These are phyloP conservation scores for Hypoxylon crocopeplum DNA, from an alignment of 495 filamentous ascomycete genomes.

Conservation along the genomic window DNA sequence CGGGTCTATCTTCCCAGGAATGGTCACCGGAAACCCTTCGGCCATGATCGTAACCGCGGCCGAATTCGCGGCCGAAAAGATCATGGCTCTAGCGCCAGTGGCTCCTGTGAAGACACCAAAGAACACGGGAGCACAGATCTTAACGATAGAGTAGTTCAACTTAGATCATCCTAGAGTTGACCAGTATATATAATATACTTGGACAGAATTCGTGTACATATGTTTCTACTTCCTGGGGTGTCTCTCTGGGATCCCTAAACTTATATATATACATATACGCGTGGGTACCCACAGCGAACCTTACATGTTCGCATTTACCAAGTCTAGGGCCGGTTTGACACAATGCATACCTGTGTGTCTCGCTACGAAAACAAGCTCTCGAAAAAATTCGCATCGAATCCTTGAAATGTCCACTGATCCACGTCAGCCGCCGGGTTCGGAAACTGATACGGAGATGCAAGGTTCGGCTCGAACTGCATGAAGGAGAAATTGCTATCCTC, in stretches of 20 bases:
- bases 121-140: constrained; percentile 32
- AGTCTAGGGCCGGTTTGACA: too few relatives aligned
- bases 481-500: constrained; percentile 39
- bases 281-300: neutral
- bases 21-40: constrained; percentile 65
- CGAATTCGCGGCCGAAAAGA: constrained; percentile 61
- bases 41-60: constrained; percentile 64
- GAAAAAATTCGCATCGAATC: constrained; percentile 48
- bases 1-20: constrained; percentile 68
- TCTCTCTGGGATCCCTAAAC: constrained; percentile 10
- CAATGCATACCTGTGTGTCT: too few relatives aligned
- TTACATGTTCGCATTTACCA: neutral
- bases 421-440: constrained; percentile 43
- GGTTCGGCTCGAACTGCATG: constrained; percentile 43
- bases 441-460: constrained; percentile 15
- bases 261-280: constrained; percentile 36
- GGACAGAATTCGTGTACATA: constrained; percentile 37
- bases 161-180: constrained; percentile 1
- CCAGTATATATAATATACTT: constrained; percentile 2
- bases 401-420: constrained; percentile 52
- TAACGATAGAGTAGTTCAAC: constrained; percentile 23
- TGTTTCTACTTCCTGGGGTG: constrained; percentile 9
- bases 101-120: constrained; percentile 12
- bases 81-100: constrained; percentile 40
- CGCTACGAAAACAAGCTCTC: constrained; percentile 37